These are phyloP conservation scores for Xerocomus nothofagi DNA, from an alignment of 1,284 basidiomycete species.

Conservation along the genomic window DNA sequence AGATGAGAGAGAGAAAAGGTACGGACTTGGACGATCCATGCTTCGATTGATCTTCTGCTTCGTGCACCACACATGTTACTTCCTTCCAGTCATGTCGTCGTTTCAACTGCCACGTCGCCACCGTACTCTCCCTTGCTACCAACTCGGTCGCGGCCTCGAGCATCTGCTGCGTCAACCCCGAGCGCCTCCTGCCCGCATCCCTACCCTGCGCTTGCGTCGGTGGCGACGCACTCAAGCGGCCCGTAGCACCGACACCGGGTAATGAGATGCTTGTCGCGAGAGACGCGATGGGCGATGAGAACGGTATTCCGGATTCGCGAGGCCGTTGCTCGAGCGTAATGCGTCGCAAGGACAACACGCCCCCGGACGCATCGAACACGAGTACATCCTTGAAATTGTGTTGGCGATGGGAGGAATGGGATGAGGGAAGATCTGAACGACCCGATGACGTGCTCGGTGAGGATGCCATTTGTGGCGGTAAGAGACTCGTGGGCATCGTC, in stretches of 20 bases:
- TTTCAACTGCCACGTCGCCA: slow-evolving; percentile 69
- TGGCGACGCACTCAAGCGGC: slow-evolving; percentile 30
- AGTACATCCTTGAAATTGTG: slow-evolving; percentile 62
- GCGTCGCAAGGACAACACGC: slow-evolving; percentile 55
- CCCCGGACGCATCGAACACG: slow-evolving; percentile 62
- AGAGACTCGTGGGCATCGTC: slow-evolving; percentile 41
- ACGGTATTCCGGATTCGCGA: slow-evolving; percentile 32
- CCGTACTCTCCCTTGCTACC: slow-evolving; percentile 48
- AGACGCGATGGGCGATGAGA: slow-evolving; percentile 37
- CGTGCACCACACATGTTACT: slow-evolving; percentile 43
- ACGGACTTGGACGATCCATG: slow-evolving; percentile 22
- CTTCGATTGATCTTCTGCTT: slow-evolving; percentile 12
- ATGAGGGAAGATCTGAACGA: slow-evolving; percentile 39
- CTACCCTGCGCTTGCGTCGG: slow-evolving; percentile 6
- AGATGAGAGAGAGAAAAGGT: neutral
- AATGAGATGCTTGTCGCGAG: slow-evolving; percentile 46
- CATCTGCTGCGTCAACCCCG: slow-evolving; percentile 37
- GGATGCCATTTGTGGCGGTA: slow-evolving; percentile 36
- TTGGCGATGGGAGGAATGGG: slow-evolving; percentile 35
- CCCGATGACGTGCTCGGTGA: slow-evolving; percentile 35
- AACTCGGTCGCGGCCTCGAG: slow-evolving; percentile 45
- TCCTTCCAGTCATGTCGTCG: slow-evolving; percentile 55
- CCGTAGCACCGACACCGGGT: slow-evolving; percentile 41
- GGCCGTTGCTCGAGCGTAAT: slow-evolving; percentile 46
- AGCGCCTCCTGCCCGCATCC: slow-evolving; percentile 23